These are phyloP conservation scores for Penicillium parvum DNA, from an alignment of 495 filamentous ascomycete genomes.

Conservation along the genomic window DNA sequence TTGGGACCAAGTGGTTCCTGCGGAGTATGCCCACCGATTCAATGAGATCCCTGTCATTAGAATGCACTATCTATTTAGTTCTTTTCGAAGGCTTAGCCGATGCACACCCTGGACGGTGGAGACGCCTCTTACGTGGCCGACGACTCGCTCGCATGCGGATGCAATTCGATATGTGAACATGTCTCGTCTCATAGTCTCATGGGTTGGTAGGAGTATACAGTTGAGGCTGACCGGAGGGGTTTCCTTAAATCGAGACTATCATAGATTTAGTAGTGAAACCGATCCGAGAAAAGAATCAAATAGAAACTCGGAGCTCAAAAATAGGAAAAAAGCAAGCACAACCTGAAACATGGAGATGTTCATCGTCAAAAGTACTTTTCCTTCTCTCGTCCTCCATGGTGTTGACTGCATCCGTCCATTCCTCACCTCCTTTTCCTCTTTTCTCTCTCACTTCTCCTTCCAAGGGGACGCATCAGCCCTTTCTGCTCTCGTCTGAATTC, in stretches of 20 bases:
- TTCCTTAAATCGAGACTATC: background rate
- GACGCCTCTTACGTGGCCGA: conserved; percentile 23
- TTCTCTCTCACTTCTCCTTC: background rate
- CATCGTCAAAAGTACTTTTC: conserved; percentile 5
- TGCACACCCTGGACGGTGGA: conserved; percentile 12
- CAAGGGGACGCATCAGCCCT: no score
- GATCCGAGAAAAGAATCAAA: background rate
- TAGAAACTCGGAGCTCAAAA: no score
- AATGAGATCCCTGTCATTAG: conserved; percentile 9
- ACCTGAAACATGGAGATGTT: conserved; percentile 19
- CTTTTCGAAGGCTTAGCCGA: conserved; percentile 6
- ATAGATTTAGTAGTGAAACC: background rate
- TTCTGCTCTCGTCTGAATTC: no score
- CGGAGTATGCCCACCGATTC: conserved; percentile 1
- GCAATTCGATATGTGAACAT: conserved; percentile 14
- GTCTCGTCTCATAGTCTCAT: conserved; percentile 4
- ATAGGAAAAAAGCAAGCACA: conserved; percentile 1
- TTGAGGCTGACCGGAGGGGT: background rate
- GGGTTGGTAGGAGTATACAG: background rate
- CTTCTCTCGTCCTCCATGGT: no score
- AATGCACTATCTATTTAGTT: conserved; percentile 3
- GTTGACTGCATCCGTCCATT: conserved; percentile 23
- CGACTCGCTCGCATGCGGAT: conserved; percentile 7
- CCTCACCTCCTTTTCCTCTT: conserved; percentile 16
- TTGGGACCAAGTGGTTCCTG: no score